Percentiles rank a stretch among this genome's conserved stretches.
Conservation (phyloP, 2,329 filamentous ascomycete species). For the Aureobasidium sp. region DNA sequence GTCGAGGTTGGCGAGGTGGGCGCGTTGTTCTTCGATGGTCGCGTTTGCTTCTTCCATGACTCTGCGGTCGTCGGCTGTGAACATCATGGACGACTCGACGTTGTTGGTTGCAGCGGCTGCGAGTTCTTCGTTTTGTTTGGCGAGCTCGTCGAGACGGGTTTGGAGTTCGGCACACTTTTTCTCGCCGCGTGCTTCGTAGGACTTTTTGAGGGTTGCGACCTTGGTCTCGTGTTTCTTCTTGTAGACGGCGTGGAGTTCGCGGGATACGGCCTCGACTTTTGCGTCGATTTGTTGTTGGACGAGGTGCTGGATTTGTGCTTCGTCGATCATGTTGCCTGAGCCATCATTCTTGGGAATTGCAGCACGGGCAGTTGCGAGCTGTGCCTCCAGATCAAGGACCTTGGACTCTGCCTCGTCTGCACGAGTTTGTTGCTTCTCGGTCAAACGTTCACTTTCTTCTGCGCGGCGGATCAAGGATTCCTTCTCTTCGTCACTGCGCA, state of each 20-base stretch:
- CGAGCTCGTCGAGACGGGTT: constrained; percentile 59
- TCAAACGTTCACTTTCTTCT: constrained; percentile 68
- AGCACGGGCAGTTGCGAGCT: constrained; percentile 58
- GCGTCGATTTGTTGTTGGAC: constrained; percentile 71
- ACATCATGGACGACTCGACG: constrained; percentile 28
- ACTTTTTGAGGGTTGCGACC: constrained; percentile 76
- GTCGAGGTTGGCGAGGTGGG: constrained; percentile 67
- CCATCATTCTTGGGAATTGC: constrained; percentile 23
- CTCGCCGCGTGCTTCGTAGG: constrained; percentile 80
- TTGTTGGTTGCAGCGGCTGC: constrained; percentile 59
- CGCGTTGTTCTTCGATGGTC: constrained; percentile 57
- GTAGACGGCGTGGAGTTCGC: constrained; percentile 87
- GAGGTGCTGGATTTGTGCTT: constrained; percentile 38
- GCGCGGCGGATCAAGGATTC: constrained; percentile 70
- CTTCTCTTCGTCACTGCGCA: constrained; percentile 68
- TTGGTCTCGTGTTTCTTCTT: constrained; percentile 97
- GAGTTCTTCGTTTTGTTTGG: constrained; percentile 68
- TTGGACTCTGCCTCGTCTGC: constrained; percentile 59
- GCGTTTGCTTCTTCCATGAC: constrained; percentile 28
- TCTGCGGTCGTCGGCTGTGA: constrained; percentile 18
- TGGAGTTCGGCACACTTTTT: constrained; percentile 80
- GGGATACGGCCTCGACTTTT: constrained; percentile 65
- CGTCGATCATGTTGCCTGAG: constrained; percentile 27
- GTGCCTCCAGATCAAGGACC: constrained; percentile 50
- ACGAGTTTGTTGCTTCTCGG: constrained; percentile 67